Conservation (phyloP, 257 asterid genomes). For the Cruciata laevipes region DNA sequence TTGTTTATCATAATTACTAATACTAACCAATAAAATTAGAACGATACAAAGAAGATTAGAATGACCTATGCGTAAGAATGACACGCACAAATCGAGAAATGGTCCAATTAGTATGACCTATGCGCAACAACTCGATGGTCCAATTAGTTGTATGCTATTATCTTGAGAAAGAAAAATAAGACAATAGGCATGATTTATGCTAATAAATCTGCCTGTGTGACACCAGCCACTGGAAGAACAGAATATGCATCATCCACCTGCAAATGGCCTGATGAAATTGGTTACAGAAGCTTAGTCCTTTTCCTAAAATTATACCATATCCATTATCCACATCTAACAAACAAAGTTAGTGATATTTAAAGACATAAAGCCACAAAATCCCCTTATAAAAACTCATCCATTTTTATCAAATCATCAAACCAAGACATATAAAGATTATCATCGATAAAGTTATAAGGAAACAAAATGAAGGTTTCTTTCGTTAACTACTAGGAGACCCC, state of each 20-base stretch:
- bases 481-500: too few relatives aligned
- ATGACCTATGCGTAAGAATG: slow-evolving; percentile 36
- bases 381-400: neutral
- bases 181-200: too few relatives aligned
- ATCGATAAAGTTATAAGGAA: too few relatives aligned
- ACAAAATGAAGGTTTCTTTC: slow-evolving; percentile 22
- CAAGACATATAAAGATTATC: neutral
- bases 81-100: slow-evolving; percentile 27
- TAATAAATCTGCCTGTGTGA: too few relatives aligned
- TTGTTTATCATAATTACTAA: too few relatives aligned
- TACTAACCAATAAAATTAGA: slow-evolving; percentile 1
- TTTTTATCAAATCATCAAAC: neutral
- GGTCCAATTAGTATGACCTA: slow-evolving; percentile 24
- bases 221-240: too few relatives aligned
- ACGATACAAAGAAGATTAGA: slow-evolving; percentile 21
- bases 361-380: neutral
- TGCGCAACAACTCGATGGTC: slow-evolving; percentile 27
- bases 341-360: neutral
- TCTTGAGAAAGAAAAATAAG: too few relatives aligned
- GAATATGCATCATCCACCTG: neutral
- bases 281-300: neutral
- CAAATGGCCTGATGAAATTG: neutral
- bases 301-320: neutral
- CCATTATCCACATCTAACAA: neutral
- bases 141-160: neutral